Base-by-base conservation (phyloP, 2,329 filamentous ascomycete genomes). In the Ophiocordyceps camponoti-rufipedis region DNA sequence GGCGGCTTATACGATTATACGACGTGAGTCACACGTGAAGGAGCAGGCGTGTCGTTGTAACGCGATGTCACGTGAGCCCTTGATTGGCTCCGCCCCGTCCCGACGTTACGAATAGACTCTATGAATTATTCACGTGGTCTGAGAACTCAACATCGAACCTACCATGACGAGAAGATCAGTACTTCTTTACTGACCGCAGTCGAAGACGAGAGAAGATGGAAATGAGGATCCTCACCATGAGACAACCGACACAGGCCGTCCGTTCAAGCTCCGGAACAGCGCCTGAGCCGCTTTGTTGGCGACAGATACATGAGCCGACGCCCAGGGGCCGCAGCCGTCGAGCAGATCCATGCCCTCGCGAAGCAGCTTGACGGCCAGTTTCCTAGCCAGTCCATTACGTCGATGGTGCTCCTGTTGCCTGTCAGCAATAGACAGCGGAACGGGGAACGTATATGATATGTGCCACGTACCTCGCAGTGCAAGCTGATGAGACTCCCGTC, bases 401-500 rank as follows among this genome's bases (percentile, higher is more conserved):
- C 81, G 71, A 51, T 74, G 80, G 1, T 64, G 54, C 40, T 71
- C 66, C 66, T 71, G 14, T 31, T 3, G 6, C 3, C n/a, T n/a
- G n/a, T n/a, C n/a, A n/a, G n/a, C n/a, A n/a, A n/a, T n/a, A n/a
- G n/a, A n/a, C n/a, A n/a, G n/a, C n/a, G n/a, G n/a, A n/a, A n/a
- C n/a, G n/a, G n/a, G n/a, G n/a, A n/a, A n/a, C n/a, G n/a, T n/a
- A n/a, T n/a, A n/a, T 10, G n/a, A 16, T 8, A 14, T n/a, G 18
- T 5, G 23, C 3, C 23, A 23, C 23, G 4, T 16, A 65, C 64
- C 56, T 81, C 77, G 45, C 72, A 76, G 55, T 81, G 74, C 33
- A 82, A 58, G 29, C 71, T 72, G 11, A 68, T 72, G 14, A 82
- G 56, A n/a, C 72, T 76, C 1, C 71, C 78, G 53, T 83, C 79